Evolutionary conservation across 179 eudicot species (phyloP).

Genomic region (Beta corolliflora): DNA sequence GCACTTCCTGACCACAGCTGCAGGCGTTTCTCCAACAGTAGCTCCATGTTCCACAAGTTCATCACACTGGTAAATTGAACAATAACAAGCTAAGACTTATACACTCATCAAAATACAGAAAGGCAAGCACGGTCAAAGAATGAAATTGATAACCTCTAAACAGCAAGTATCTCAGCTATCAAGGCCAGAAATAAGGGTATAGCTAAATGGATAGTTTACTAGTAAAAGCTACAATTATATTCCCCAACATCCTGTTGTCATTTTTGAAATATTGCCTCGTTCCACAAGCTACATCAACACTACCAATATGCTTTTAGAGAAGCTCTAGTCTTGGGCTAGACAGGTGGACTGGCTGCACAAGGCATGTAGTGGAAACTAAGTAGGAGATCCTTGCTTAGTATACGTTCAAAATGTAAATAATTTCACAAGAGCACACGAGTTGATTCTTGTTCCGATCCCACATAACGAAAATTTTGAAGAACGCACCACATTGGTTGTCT

Average conservation of each 20-base stretch:
- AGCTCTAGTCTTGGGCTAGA: not conserved
- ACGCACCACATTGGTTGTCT: not conserved
- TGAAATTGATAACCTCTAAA: not conserved
- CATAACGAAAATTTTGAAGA: not conserved
- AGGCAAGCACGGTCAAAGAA: not conserved
- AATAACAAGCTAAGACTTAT: not conserved
- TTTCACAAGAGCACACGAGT: not conserved
- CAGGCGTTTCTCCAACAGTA: slow-evolving; percentile 82
- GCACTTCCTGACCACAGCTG: slow-evolving; percentile 89
- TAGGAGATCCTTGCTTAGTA: not conserved
- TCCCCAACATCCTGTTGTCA: not conserved
- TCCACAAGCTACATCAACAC: not conserved
- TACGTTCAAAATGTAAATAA: not conserved
- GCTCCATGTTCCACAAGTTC: slow-evolving; percentile 92
- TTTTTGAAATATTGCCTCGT: not conserved
- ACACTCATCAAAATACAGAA: not conserved
- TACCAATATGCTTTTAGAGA: not conserved
- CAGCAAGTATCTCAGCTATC: not conserved
- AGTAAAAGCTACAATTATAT: not conserved
- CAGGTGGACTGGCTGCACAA: not conserved
- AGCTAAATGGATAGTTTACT: not conserved
- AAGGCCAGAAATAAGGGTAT: not conserved
- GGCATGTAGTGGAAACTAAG: not conserved
- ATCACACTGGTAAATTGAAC: slow-evolving; percentile 63
- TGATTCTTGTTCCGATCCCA: no score